phyloP scores from a whole-genome alignment of 257 asterid genomes.

The Linderniella brevidens region DNA sequence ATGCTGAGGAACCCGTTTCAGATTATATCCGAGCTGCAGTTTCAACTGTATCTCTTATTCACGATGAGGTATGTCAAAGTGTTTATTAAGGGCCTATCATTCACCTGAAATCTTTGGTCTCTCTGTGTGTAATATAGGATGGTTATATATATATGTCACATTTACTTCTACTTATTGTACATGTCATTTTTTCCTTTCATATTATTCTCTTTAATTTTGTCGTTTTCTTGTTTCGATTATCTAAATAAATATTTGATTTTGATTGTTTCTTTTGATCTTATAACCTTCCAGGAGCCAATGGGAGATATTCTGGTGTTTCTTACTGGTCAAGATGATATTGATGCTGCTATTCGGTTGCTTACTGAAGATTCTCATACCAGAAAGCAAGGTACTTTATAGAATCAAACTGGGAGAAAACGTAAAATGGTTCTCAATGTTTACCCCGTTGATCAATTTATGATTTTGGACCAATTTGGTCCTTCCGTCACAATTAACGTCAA shows the following conservation, averaged over 20 bases:
- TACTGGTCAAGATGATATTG: slow-evolving; percentile 97
- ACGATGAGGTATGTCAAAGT: slow-evolving; percentile 44
- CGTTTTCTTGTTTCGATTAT: neutral
- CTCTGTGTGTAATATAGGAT: neutral
- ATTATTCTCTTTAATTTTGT: neutral
- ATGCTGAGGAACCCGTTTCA: slow-evolving; percentile 74
- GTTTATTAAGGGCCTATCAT: neutral
- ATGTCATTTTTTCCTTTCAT: too few relatives aligned
- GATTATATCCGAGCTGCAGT: slow-evolving; percentile 73
- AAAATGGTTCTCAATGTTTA: too few relatives aligned
- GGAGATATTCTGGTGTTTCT: slow-evolving; percentile 92
- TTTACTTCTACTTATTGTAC: too few relatives aligned
- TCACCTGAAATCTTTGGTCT: neutral
- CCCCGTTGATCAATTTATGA: too few relatives aligned
- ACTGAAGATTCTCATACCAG: slow-evolving; percentile 55
- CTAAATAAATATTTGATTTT: neutral
- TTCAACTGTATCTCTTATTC: slow-evolving; percentile 60
- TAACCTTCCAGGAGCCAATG: slow-evolving; percentile 44
- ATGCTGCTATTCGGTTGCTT: slow-evolving; percentile 73
- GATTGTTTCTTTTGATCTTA: slow-evolving; percentile 8
- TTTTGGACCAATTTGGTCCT: too few relatives aligned
- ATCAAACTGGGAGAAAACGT: neutral
- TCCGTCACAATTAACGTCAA: too few relatives aligned
- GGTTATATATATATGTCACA: too few relatives aligned
- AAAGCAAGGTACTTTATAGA: slow-evolving; percentile 40